Base-by-base conservation (phyloP, 2,329 filamentous ascomycete species). In the Paecilomyces sp. region DNA sequence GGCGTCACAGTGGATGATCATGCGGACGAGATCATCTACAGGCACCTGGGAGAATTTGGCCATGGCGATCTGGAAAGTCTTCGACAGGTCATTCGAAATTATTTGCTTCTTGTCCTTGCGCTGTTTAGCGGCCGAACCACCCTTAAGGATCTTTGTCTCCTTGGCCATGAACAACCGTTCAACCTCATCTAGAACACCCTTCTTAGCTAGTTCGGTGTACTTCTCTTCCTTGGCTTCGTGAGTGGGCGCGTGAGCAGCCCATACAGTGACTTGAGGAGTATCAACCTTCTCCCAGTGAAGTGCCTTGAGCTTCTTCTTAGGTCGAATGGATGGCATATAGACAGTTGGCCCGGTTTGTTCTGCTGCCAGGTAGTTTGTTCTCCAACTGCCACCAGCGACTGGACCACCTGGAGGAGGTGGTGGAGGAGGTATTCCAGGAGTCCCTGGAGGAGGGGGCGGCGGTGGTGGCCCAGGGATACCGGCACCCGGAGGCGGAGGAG, bases 231-330 rank as follows among this genome's bases (percentile, higher is more conserved):
- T 91, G 62, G 89, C 90, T 72, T 95, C 88, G 3, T 87, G 85
- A n/a, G 91, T 95, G 4, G 91, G 89, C 31, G 90, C 85, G 74
- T 96, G 91, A 7, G 86, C 83, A 34, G 92, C 92, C 93, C 93
- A 97, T 67, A 97, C 90, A 58, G 93, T 97, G 56, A 91, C 89
- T 72, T 94, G 87, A 24, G 92, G 90, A 57, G 90, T 85, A 76
- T 99, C 94, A 58, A 99, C 91, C 81, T 97, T 97, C 78, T 99
- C 94, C 93, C 94, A 97, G 79, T 99, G 94, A 66, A 99, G 83
- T 61, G 93, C 93, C 85, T 99, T 99, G 76, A 99, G 91, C 82
- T 97, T 99, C 86, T 96, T 97, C 85, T 97, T 97, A 24, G 94
- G 92, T 67, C 93, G 83, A 57, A 92, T 90, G 62, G 92, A 89